Evolutionary conservation across 371 early-diverging fungal genomes (phyloP), one percentile per base, ranked within the genome.

Genomic region (Mucor lusitanicus): DNA sequence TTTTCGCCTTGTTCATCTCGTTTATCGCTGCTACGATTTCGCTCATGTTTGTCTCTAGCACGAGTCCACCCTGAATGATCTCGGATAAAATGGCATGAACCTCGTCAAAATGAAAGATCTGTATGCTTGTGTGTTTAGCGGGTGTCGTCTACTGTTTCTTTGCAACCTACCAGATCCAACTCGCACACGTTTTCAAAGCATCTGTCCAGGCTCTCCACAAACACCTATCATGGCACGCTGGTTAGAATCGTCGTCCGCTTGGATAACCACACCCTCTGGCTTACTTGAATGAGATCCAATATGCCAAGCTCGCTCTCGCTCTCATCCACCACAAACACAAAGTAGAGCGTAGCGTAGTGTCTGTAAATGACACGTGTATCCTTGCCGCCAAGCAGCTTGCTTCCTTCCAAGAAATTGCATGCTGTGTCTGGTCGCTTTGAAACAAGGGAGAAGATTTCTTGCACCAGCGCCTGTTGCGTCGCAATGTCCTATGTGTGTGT

Each of bases 111-210:
- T 92, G 91, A 69, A 92, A 94, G 57, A 91, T 90, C 90, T 90
- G 73, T 15, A 39, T 21, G 17, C 33, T 5, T 7, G n/a, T n/a
- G n/a, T n/a, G 6, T 67, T 25, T 32, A 50, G 50, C 12, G n/a
- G 33, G 33, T 33, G 33, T 35, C 37, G 0, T 6, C n/a, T 54
- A 15, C 23, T 7, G 1, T 30, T 6, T 56, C 32, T 33, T 9
- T 6, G 6, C 19, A 19, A 19, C 77, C 73, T 83, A 92, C 93
- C 81, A 98, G 76, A 73, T 97, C 99, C 62, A 98, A 78, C 73
- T 98, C 99, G 73, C 98, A 98, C 3, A 98, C 99, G 65, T 98
- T 97, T 57, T 94, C 92, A 79, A 98, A 97, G 27, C 92, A 90
- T 42, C 91, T 75, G 71, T 98, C 98, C 64, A 98, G 80, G 33